Conservation (phyloP, 2,329 filamentous ascomycete genomes). For the Rhinocladiella mackenziei region DNA sequence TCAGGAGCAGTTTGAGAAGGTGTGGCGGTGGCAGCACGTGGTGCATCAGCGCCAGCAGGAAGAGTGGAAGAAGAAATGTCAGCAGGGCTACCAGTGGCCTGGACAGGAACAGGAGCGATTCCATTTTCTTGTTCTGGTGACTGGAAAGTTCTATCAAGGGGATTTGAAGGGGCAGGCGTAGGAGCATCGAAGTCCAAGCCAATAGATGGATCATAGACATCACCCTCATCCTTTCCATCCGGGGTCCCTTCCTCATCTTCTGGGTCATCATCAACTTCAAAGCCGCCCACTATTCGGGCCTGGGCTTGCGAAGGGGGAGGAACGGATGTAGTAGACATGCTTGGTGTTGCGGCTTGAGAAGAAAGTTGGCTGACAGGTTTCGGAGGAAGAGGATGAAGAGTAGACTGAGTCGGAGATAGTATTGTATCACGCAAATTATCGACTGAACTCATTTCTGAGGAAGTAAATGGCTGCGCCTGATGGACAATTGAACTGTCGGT, state of each 20-base stretch:
- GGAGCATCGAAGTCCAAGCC: slow-evolving; percentile 24
- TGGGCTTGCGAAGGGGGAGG: slow-evolving; percentile 41
- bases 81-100: slow-evolving; percentile 51
- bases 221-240: slow-evolving; percentile 29
- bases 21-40: slow-evolving; percentile 36
- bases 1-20: slow-evolving; percentile 39
- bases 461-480: slow-evolving; percentile 7
- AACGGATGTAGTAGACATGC: slow-evolving; percentile 30
- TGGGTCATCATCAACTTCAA: slow-evolving; percentile 61
- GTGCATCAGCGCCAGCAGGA: slow-evolving; percentile 45
- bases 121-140: slow-evolving; percentile 57
- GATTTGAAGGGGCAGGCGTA: slow-evolving; percentile 23
- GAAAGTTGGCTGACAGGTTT: slow-evolving; percentile 19
- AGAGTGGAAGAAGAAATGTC: slow-evolving; percentile 42
- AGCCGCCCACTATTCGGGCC: slow-evolving; percentile 50
- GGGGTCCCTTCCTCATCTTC: slow-evolving; percentile 41
- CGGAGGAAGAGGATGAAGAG: slow-evolving; percentile 22
- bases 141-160: slow-evolving; percentile 47
- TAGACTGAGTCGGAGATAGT: slow-evolving; percentile 27
- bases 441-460: slow-evolving; percentile 18
- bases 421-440: slow-evolving; percentile 21
- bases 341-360: slow-evolving; percentile 16
- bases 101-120: slow-evolving; percentile 36
- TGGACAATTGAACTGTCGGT: slow-evolving; percentile 2
- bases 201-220: slow-evolving; percentile 31